Conservation (phyloP, 768 basidiomycete genomes). For the Lepiota brunneoincarnata region DNA sequence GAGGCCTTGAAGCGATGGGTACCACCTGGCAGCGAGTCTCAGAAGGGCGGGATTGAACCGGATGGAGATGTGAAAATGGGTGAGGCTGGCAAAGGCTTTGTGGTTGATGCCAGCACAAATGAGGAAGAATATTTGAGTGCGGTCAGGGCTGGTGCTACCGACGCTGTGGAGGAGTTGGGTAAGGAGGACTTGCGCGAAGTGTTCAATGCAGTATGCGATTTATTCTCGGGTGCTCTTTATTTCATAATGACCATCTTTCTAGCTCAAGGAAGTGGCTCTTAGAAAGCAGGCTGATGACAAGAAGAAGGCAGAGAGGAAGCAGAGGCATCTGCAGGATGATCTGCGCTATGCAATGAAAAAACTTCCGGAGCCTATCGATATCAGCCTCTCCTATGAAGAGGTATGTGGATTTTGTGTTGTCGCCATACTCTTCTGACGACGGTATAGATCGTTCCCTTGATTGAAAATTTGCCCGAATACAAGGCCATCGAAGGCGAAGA, state of each 20-base stretch:
- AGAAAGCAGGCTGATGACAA: conserved; percentile 85
- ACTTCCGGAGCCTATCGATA: conserved; percentile 75
- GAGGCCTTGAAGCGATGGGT: conserved; percentile 46
- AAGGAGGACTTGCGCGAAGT: conserved; percentile 54
- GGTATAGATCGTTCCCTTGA: conserved; percentile 64
- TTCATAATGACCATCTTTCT: conserved; percentile 5
- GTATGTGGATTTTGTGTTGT: conserved; percentile 37
- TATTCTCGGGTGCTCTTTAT: neutral
- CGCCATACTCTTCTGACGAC: neutral
- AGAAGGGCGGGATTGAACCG: conserved; percentile 26
- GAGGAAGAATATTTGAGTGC: conserved; percentile 61
- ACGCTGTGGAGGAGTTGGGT: conserved; percentile 43
- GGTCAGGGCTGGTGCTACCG: conserved; percentile 56
- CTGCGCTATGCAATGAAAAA: conserved; percentile 94
- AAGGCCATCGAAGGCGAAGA: conserved; percentile 90
- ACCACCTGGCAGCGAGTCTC: conserved; percentile 30
- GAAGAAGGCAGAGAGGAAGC: conserved; percentile 78
- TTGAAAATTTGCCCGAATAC: conserved; percentile 83
- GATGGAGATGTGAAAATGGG: conserved; percentile 24
- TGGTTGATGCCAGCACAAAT: conserved; percentile 54
- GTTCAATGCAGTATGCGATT: conserved; percentile 56
- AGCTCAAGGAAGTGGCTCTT: conserved; percentile 72
- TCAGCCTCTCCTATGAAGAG: conserved; percentile 75
- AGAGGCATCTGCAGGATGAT: conserved; percentile 91
- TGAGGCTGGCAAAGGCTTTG: conserved; percentile 31